A percentile compares a stretch with the other conserved stretches of the same genome.
phyloP scores from a whole-genome alignment of 1,139 yeast genomes.

The Sugiyamaella japonica region DNA sequence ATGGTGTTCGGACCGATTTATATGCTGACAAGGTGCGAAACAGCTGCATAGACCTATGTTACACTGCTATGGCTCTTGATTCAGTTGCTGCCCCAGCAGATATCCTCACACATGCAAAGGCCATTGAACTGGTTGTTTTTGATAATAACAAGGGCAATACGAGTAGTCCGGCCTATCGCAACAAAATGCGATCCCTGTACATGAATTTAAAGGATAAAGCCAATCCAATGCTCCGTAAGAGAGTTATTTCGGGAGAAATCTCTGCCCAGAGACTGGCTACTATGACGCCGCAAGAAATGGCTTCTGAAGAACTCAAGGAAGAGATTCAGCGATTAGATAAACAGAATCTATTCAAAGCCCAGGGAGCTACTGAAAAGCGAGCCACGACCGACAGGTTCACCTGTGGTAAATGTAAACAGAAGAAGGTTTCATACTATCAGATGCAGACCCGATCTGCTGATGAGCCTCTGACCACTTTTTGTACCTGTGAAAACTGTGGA shows the following conservation, averaged over 20 bases:
- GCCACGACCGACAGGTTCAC: slow-evolving; percentile 96
- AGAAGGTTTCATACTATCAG: slow-evolving; percentile 94
- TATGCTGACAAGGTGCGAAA: slow-evolving; percentile 80
- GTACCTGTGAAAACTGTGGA: slow-evolving; percentile 97
- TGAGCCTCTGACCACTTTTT: slow-evolving; percentile 96
- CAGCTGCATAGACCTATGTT: slow-evolving; percentile 77
- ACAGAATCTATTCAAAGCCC: slow-evolving; percentile 92
- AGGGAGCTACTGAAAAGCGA: slow-evolving; percentile 95
- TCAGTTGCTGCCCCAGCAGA: slow-evolving; percentile 59
- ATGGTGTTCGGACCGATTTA: slow-evolving; percentile 69
- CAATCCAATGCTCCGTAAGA: slow-evolving; percentile 77
- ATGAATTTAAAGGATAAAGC: slow-evolving; percentile 86
- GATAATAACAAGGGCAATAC: slow-evolving; percentile 54
- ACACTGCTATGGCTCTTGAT: slow-evolving; percentile 86
- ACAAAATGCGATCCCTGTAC: slow-evolving; percentile 77
- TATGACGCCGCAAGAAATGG: slow-evolving; percentile 92
- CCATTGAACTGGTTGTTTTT: slow-evolving; percentile 72
- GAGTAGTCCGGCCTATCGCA: slow-evolving; percentile 62
- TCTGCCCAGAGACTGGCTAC: slow-evolving; percentile 63
- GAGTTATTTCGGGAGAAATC: slow-evolving; percentile 66
- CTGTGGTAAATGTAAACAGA: slow-evolving; percentile 96
- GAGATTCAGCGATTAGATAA: slow-evolving; percentile 84
- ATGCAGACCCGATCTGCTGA: slow-evolving; percentile 98
- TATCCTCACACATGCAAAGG: slow-evolving; percentile 63
- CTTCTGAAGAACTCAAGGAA: slow-evolving; percentile 81